Base-by-base conservation (phyloP, 805 yeast genomes). In the Candida awuae region DNA sequence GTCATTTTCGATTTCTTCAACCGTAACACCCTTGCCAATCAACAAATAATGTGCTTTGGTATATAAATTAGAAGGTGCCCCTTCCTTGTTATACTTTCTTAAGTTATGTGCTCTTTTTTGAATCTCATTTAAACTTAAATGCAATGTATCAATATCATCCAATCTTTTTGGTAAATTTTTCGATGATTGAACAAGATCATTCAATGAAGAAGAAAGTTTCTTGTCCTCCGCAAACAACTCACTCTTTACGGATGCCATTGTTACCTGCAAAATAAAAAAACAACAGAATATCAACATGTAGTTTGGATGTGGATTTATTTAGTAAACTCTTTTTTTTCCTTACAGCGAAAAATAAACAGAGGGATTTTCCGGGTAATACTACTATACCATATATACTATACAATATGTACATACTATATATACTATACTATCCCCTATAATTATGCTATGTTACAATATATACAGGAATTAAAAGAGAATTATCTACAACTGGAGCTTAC, bases 21-120 rank as follows among this genome's bases (percentile, higher is more conserved):
- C 80, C 30, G 84, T 77, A 37, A 87, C 73, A 1, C 97, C 97
- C 53, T 90, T 81, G 1, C 88, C 84, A 6, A 96, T 95, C 32
- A 90, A 65, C 29, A 92, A 64, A 57, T 92, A 92, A 55, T 92
- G 97, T 2, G 84, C 92, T 51, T 77, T 80, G 3, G 86, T 80
- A 52, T 63, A 70, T 4, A 66, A 68, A 31, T 63, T 58, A 8
- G 52, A 49, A 32, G 65, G 64, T 12, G 56, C 51, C 27, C 66
- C 70, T 15, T 54, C 52, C 28, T 57, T 56, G 34, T 57, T 57
- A 43, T 47, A 52, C 41, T 67, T 70, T 39, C 86, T 67, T 51
- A 80, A 63, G 34, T 67, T 72, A 38, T 66, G 67, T 0, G 90
- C 79, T 44, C 80, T 74, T 50, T 77, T 73, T 49, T 77, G 77